These are phyloP conservation scores for Aspergillus aculeatus DNA, from an alignment of 2,329 filamentous ascomycete genomes.

Conservation along the genomic window DNA sequence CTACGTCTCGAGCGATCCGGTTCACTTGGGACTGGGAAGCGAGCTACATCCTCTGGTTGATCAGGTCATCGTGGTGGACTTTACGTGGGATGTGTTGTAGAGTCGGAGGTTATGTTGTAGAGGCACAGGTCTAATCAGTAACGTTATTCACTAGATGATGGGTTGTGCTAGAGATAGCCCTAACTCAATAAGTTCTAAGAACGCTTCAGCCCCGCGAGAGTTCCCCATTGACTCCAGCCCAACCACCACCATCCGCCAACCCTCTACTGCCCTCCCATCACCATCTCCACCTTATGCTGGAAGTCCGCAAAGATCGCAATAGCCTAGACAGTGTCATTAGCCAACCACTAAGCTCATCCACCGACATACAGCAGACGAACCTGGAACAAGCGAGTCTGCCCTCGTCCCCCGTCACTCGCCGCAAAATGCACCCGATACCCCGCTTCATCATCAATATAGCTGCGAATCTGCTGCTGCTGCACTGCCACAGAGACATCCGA, in stretches of 20 bases:
- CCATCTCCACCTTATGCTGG: background rate
- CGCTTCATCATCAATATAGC: background rate
- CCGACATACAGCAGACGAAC: background rate
- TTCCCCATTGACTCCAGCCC: too few species aligned
- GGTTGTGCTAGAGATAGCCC: too few species aligned
- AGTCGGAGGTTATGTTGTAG: too few species aligned
- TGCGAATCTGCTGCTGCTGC: background rate
- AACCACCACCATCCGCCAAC: too few species aligned
- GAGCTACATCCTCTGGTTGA: background rate
- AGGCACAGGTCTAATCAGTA: too few species aligned
- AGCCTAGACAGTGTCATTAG: background rate
- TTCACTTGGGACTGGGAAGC: background rate
- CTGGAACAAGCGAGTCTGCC: background rate
- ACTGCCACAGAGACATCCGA: background rate
- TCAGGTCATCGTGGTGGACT: slow-evolving; percentile 1
- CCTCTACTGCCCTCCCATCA: background rate
- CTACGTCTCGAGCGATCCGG: background rate
- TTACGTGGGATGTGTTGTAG: background rate
- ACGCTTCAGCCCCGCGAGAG: too few species aligned
- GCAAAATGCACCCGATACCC: background rate
- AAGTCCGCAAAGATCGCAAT: background rate
- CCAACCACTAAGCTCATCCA: background rate
- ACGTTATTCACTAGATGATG: too few species aligned
- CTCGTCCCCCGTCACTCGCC: background rate
- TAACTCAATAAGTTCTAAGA: too few species aligned